Evolutionary conservation across 345 rosid genomes (phyloP).

Genomic region (Gossypium australe): DNA sequence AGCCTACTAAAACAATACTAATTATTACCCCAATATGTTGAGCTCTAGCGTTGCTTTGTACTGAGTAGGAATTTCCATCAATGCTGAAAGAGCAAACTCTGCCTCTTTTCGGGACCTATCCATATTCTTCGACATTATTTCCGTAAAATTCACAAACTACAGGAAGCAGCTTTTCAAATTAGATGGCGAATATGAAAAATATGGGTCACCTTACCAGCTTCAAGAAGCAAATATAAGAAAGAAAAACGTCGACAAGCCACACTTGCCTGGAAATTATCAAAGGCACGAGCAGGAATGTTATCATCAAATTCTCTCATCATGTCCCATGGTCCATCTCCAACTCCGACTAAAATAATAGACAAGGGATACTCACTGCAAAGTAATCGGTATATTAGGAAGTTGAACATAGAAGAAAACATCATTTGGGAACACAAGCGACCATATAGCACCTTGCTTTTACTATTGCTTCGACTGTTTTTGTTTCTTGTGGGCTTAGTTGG

Average conservation of each 20-base stretch:
- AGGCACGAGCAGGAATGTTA: slow-evolving; percentile 82
- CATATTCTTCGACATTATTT: slow-evolving; percentile 53
- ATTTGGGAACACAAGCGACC: background rate
- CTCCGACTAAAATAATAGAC: slow-evolving; percentile 84
- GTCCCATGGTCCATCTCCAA: slow-evolving; percentile 97
- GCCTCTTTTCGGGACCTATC: slow-evolving; percentile 45
- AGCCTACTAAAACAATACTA: slow-evolving; percentile 17
- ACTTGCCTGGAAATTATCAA: slow-evolving; percentile 78
- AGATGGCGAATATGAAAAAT: background rate
- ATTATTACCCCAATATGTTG: slow-evolving; percentile 47
- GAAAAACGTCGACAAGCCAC: background rate
- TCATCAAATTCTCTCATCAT: slow-evolving; percentile 93
- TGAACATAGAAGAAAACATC: background rate
- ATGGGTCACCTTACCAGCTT: background rate
- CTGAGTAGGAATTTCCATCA: slow-evolving; percentile 71
- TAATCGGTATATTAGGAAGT: slow-evolving; percentile 4
- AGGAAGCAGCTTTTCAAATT: slow-evolving; percentile 5
- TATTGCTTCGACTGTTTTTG: slow-evolving; percentile 72
- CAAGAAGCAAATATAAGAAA: background rate
- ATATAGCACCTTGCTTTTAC: slow-evolving; percentile 67
- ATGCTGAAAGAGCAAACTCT: slow-evolving; percentile 52
- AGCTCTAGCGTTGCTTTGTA: slow-evolving; percentile 63
- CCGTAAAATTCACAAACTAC: slow-evolving; percentile 65
- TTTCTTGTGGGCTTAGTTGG: slow-evolving; percentile 72
- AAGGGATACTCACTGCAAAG: slow-evolving; percentile 64